phyloP scores from a whole-genome alignment of 768 basidiomycete genomes.

The Termitomyces sp. region DNA sequence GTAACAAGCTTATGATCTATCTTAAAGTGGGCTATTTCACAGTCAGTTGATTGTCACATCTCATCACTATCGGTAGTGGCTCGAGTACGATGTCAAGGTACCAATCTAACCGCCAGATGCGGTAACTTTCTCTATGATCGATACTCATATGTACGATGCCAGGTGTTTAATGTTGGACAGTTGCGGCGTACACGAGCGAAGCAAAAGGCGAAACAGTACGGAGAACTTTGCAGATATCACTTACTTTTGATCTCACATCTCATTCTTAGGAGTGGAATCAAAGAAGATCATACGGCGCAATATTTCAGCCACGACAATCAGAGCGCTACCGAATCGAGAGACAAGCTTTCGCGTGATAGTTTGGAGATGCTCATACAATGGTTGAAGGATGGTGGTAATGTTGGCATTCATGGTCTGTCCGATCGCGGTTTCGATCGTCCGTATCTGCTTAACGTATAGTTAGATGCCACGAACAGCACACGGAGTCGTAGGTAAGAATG shows the following conservation, averaged over 20 bases:
- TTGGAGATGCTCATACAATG: slow-evolving; percentile 93
- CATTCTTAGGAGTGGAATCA: slow-evolving; percentile 63
- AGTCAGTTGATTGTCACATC: background rate
- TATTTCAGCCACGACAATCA: slow-evolving; percentile 89
- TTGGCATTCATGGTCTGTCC: slow-evolving; percentile 87
- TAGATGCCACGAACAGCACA: slow-evolving; percentile 97
- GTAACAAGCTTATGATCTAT: slow-evolving; percentile 97
- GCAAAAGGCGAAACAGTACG: slow-evolving; percentile 72
- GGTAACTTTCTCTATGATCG: background rate
- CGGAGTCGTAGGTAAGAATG: slow-evolving; percentile 56
- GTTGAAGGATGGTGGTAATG: slow-evolving; percentile 94
- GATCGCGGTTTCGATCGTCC: background rate
- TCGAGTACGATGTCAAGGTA: slow-evolving; percentile 95
- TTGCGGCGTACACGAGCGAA: slow-evolving; percentile 82
- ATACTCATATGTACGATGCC: background rate
- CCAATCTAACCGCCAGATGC: background rate
- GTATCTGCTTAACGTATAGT: background rate
- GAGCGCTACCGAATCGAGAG: slow-evolving; percentile 72
- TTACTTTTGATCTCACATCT: slow-evolving; percentile 1
- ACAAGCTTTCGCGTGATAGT: slow-evolving; percentile 85
- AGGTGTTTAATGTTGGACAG: slow-evolving; percentile 99
- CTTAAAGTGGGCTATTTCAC: slow-evolving; percentile 59
- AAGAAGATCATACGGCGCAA: slow-evolving; percentile 85
- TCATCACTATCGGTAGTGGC: slow-evolving; percentile 79
- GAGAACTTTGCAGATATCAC: background rate